Evolutionary conservation across 1,284 basidiomycete genomes (phyloP).

Genomic region (Pyrrhoderma lamaoense): DNA sequence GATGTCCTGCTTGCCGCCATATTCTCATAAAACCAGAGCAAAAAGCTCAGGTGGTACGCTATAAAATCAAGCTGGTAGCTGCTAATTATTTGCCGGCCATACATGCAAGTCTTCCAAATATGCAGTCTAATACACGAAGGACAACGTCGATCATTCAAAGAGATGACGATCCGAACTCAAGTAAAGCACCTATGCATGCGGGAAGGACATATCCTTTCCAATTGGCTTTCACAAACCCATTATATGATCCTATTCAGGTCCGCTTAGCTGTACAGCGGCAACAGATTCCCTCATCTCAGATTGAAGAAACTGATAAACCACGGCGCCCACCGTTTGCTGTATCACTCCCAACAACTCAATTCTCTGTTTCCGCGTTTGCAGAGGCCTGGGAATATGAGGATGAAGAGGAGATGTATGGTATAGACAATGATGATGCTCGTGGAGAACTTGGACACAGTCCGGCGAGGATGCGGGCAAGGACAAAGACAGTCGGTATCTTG

Average conservation of each 20-base stretch:
- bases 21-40: slow-evolving; percentile 98
- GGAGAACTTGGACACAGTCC: slow-evolving; percentile 24
- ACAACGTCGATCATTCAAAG: neutral
- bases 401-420: slow-evolving; percentile 75
- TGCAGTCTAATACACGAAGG: slow-evolving; percentile 34
- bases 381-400: slow-evolving; percentile 97
- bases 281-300: slow-evolving; percentile 18
- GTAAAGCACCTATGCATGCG: slow-evolving; percentile 51
- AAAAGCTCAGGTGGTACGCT: slow-evolving; percentile 87
- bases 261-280: slow-evolving; percentile 63
- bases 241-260: slow-evolving; percentile 91
- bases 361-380: slow-evolving; percentile 80
- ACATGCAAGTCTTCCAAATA: slow-evolving; percentile 61
- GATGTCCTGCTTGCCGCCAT: slow-evolving; percentile 90
- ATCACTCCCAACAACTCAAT: slow-evolving; percentile 65
- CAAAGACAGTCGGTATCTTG: slow-evolving; percentile 69
- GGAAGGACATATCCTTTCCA: slow-evolving; percentile 83
- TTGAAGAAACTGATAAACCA: slow-evolving; percentile 29
- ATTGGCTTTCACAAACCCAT: slow-evolving; percentile 83
- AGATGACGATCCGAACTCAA: no score
- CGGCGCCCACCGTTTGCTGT: slow-evolving; percentile 68
- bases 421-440: slow-evolving; percentile 31
- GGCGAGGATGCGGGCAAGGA: slow-evolving; percentile 39
- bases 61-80: slow-evolving; percentile 96
- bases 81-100: slow-evolving; percentile 89